Conservation (phyloP, 108 stramenopile species). For the Stephanodiscus triporus region DNA sequence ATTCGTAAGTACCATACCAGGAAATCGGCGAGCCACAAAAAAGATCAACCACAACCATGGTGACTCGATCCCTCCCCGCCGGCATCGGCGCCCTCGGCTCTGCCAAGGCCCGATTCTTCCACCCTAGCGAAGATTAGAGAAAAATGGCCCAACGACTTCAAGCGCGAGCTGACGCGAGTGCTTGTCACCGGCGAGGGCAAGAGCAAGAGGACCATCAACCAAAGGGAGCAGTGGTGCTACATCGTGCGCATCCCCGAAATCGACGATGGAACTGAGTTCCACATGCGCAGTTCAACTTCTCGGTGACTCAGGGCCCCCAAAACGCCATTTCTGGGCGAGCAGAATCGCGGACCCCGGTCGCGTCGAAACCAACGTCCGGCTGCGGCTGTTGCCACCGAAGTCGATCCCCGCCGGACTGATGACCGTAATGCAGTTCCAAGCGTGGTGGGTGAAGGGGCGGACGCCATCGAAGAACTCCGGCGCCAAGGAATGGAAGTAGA, state of each 20-base stretch:
- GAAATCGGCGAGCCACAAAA: too few relatives aligned
- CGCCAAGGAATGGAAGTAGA: constrained; percentile 5
- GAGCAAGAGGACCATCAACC: neutral
- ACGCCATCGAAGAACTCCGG: constrained; percentile 7
- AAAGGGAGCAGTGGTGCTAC: neutral
- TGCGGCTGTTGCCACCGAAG: neutral
- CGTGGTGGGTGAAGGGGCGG: neutral
- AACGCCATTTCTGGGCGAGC: too few relatives aligned
- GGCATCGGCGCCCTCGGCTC: constrained; percentile 7
- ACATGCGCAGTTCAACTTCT: too few relatives aligned
- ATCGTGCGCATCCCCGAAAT: too few relatives aligned
- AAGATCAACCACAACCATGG: too few relatives aligned
- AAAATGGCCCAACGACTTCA: neutral
- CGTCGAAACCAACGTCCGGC: neutral
- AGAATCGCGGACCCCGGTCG: too few relatives aligned
- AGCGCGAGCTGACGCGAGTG: neutral
- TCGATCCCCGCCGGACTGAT: neutral
- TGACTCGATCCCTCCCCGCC: neutral
- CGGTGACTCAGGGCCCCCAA: too few relatives aligned
- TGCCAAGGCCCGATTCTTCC: constrained; percentile 1
- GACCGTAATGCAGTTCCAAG: neutral
- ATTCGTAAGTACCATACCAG: too few relatives aligned
- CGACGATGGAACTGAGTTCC: too few relatives aligned
- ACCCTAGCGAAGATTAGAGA: neutral
- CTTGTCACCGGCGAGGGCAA: neutral